Base-by-base conservation (phyloP, 345 rosid genomes). In the Diplotaxis tenuifolia region DNA sequence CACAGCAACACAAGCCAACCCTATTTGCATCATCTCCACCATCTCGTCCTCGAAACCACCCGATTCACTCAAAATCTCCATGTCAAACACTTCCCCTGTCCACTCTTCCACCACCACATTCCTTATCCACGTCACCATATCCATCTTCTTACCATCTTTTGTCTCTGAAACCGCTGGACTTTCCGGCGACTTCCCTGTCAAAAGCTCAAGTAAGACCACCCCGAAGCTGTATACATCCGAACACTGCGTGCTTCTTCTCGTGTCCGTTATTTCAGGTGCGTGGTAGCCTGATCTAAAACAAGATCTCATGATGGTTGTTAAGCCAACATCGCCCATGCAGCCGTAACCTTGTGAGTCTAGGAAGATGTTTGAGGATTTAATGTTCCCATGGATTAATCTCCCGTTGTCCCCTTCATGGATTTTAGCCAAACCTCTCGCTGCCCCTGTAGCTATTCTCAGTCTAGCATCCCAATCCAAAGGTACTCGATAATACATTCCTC, bases 211-310 rank as follows among this genome's bases (percentile, higher is more conserved):
- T 54, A 92, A 36, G 18, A 92, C 92, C 65, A 96, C 98, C 0
- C 98, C 99, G 5, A 96, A 96, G 86, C 96, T 96, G 86, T 87
- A 96, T 61, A 92, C 84, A 78, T 96, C 97, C 3, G 96, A 85
- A 49, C 82, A 75, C 78, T 92, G 96, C 9, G 88, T 84, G 67
- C 96, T 88, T 76, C 85, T 89, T 54, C 97, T 79, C 2, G 96
- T 89, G 81, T 96, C 97, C 9, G 90, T 82, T 72, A 90, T 90
- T 77, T 96, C 96, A 10, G 98, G 99, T n/a, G 98, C 96, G 5
- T 90, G 84, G 74, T 89, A 90, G 38, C 98, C 99, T 6, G 90
- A 89, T 40, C 87, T 86, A 6, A 85, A 84, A 56, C 84, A 61
- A 32, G 97, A 47, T 59, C 82, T 84, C 85, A 86, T 90, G 59